Evolutionary conservation across 2,329 filamentous ascomycete genomes (phyloP), one percentile per base, ranked within the genome.

Genomic region (Penicillium sp.): DNA sequence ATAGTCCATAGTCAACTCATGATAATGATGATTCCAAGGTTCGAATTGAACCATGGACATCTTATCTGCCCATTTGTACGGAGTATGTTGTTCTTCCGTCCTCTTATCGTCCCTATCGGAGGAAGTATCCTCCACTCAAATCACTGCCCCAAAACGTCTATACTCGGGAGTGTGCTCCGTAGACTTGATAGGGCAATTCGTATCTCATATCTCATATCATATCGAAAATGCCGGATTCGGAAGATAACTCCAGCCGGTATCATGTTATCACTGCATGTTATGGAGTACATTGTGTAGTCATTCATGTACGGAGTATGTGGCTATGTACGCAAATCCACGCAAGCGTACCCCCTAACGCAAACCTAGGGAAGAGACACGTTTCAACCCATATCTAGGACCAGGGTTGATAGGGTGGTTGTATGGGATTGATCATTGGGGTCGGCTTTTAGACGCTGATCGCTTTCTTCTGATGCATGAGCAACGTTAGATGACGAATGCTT

Each of bases 321-420:
- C 45, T 25, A 31, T 31, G 5, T 15, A 21, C n/a, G 38, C 15
- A 19, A 34, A 49, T 34, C 27, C 25, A 33, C 25, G 51, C 51
- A 48, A n/a, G 21, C 38, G 13, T 39, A 41, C 16, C 15, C 15
- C 34, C 25, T 13, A 43, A 23, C 8, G 7, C 7, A 51, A 40
- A 29, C 13, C 16, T 23, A 52, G 36, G 55, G 41, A 23, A 34
- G 33, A n/a, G 47, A 63, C 56, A 63, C 60, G 59, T 63, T 61
- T 58, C 59, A 55, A 29, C n/a, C 40, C 27, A 45, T 53, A 40
- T 50, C 34, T 11, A 19, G 33, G 41, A 34, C 10, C 36, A n/a
- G 40, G 9, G 21, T 13, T 31, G 21, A 41, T 48, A 31, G 41
- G 38, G 10, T 31, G 21, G 50, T 27, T 34, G 57, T 38, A 57